Percentiles rank a stretch among this genome's conserved stretches.
phyloP scores from a whole-genome alignment of 23 red algal genomes.

The Chondrus crispus region DNA sequence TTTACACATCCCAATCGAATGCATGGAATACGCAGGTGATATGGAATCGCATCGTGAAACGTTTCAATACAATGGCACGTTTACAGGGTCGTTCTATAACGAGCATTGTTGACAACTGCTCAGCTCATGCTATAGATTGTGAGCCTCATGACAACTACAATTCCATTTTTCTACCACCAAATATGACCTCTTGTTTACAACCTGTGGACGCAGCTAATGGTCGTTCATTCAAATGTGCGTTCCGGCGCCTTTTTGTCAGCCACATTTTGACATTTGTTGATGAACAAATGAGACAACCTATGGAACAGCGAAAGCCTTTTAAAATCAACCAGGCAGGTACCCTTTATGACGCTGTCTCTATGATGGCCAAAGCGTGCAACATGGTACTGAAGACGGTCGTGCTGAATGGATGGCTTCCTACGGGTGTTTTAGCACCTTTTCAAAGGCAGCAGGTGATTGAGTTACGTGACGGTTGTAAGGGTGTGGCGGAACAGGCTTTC shows the following conservation, averaged over 20 bases:
- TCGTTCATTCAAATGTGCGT: not conserved
- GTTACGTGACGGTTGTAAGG: too few species aligned
- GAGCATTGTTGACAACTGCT: not conserved
- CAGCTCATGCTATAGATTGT: not conserved
- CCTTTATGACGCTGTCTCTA: not conserved
- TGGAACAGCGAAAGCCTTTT: not conserved
- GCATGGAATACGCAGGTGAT: not conserved
- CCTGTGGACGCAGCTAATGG: not conserved
- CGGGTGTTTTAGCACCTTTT: too few species aligned
- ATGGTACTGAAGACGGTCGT: too few species aligned
- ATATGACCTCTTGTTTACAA: not conserved
- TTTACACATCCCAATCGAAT: not conserved
- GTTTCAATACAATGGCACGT: not conserved
- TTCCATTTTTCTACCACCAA: not conserved
- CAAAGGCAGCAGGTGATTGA: too few species aligned
- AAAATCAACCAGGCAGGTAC: not conserved
- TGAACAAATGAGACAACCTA: not conserved
- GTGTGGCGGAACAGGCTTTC: too few species aligned
- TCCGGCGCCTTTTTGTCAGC: not conserved
- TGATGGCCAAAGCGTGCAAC: not conserved
- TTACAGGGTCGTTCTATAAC: not conserved
- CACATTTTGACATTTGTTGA: not conserved
- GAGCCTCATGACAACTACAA: not conserved
- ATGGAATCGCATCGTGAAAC: not conserved
- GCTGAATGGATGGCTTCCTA: too few species aligned